phyloP scores from a whole-genome alignment of 163 green algal genomes.

The Scenedesmus sp. region DNA sequence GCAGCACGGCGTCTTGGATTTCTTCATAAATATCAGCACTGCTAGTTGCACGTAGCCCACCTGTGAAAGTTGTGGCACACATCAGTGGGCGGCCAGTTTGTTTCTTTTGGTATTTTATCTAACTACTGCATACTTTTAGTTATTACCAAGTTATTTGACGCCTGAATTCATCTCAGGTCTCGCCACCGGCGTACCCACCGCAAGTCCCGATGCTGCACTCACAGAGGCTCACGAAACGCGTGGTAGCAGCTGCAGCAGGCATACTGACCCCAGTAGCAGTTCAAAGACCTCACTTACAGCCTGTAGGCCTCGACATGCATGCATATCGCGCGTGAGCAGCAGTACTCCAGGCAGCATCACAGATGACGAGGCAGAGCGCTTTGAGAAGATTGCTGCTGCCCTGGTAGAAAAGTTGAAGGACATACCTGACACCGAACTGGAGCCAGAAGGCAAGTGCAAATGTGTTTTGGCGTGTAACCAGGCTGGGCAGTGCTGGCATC shows the following conservation, averaged over 20 bases:
- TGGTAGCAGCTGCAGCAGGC: constrained; percentile 6
- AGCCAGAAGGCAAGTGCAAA: constrained; percentile 9
- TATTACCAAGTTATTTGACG: no score
- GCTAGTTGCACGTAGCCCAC: not conserved
- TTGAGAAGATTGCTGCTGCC: constrained; percentile 65
- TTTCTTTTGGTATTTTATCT: not conserved
- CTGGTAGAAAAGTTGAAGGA: constrained; percentile 59
- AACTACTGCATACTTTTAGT: not conserved
- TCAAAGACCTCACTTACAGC: not conserved
- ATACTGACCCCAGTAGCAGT: not conserved
- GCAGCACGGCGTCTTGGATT: no score
- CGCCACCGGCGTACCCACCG: not conserved
- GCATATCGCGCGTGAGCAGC: not conserved
- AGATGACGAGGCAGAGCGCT: constrained; percentile 60
- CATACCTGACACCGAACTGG: constrained; percentile 48
- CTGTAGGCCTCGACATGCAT: not conserved
- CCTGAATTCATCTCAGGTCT: not conserved
- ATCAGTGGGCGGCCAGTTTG: not conserved
- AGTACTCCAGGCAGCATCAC: constrained; percentile 1
- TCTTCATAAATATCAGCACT: not conserved
- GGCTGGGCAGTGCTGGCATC: not conserved
- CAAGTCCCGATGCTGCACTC: constrained; percentile 10
- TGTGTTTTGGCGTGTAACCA: not conserved
- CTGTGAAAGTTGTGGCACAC: not conserved
- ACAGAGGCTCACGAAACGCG: not conserved